These are phyloP conservation scores for Apophysomyces sp. DNA, from an alignment of 371 early-diverging fungal species.

Conservation along the genomic window DNA sequence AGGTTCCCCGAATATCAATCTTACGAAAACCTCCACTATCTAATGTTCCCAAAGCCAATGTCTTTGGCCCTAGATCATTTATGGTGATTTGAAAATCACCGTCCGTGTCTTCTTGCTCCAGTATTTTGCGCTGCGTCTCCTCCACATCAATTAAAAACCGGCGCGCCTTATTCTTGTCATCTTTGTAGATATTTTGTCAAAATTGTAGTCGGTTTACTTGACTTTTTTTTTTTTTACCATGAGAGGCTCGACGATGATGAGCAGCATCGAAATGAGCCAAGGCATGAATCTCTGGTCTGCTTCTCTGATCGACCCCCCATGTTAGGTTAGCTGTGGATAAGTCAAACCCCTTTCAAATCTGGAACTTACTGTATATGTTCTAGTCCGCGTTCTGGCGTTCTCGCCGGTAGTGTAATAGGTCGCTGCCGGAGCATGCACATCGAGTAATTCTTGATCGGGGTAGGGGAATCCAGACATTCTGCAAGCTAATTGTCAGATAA, in stretches of 20 bases:
- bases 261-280: not conserved
- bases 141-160: constrained; percentile 81
- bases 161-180: constrained; percentile 67
- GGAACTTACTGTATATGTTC: constrained; percentile 30
- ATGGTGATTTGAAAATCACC: constrained; percentile 91
- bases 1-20: constrained; percentile 86
- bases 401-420: constrained; percentile 52
- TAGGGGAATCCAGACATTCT: constrained; percentile 13
- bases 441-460: constrained; percentile 11
- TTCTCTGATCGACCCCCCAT: not conserved
- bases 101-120: constrained; percentile 92
- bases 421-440: constrained; percentile 47
- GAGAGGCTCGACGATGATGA: constrained; percentile 13
- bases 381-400: constrained; percentile 30
- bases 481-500: not conserved
- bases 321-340: too few species aligned
- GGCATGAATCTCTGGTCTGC: not conserved
- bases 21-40: constrained; percentile 79
- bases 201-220: constrained; percentile 36
- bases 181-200: too few species aligned
- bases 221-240: constrained; percentile 12
- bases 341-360: too few species aligned
- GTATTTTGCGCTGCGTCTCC: constrained; percentile 65
- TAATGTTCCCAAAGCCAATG: constrained; percentile 81
- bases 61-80: constrained; percentile 87